phyloP scores from a whole-genome alignment of 2,329 filamentous ascomycete species.

The Pseudocercospora fuligena region DNA sequence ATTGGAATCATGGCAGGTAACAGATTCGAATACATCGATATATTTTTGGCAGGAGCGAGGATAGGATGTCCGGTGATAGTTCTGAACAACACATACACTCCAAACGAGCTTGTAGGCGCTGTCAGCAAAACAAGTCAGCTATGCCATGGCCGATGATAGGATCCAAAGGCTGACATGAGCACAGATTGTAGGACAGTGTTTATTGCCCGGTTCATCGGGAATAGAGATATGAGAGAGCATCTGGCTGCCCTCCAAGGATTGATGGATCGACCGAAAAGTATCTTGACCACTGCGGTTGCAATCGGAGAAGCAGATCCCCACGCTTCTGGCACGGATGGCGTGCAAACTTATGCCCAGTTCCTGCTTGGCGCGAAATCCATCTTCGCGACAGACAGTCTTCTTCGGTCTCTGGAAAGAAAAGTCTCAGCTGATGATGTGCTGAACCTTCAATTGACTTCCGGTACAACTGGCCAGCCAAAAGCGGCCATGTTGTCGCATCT shows the following conservation, averaged over 20 bases:
- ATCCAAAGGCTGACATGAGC: conserved; percentile 3
- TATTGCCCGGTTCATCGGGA: conserved; percentile 68
- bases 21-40: conserved; percentile 39
- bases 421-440: conserved; percentile 38
- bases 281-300: conserved; percentile 53
- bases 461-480: conserved; percentile 71
- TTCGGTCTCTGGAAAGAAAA: conserved; percentile 12
- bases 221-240: conserved; percentile 63
- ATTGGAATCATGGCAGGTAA: conserved; percentile 38
- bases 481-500: conserved; percentile 65
- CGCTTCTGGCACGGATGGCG: conserved; percentile 23
- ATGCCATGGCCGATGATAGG: not conserved
- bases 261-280: conserved; percentile 54
- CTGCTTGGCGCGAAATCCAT: conserved; percentile 1
- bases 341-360: conserved; percentile 24
- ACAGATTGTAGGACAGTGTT: conserved; percentile 71
- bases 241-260: conserved; percentile 53
- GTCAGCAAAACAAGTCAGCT: conserved; percentile 53
- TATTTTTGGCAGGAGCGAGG: conserved; percentile 41
- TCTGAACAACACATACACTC: conserved; percentile 75
- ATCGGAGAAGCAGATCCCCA: conserved; percentile 28
- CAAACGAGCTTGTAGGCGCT: conserved; percentile 69
- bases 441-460: conserved; percentile 64
- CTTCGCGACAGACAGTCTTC: not conserved
- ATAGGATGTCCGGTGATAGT: conserved; percentile 60